Conservation (phyloP, 2,329 filamentous ascomycete species). For the Cryphonectria parasitica region DNA sequence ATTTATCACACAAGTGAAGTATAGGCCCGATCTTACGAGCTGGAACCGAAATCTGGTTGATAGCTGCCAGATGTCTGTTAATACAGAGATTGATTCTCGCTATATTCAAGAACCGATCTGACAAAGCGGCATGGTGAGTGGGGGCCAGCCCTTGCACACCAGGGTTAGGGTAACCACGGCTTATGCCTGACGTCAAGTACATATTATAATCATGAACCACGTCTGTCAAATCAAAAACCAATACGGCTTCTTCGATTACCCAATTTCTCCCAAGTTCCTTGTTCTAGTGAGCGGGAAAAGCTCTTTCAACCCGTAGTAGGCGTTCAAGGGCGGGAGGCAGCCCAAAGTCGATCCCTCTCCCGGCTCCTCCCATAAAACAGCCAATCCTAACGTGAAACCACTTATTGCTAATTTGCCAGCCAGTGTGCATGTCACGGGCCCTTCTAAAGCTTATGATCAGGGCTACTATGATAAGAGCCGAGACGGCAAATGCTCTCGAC, state of each 20-base stretch:
- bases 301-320: not conserved
- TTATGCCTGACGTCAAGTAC: not conserved
- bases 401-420: not conserved
- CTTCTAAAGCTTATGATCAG: not conserved
- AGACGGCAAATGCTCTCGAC: not conserved
- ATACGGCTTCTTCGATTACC: too few species aligned
- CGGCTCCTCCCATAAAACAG: not conserved
- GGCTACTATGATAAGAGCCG: not conserved
- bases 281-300: not conserved
- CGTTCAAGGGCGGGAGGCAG: not conserved
- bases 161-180: not conserved
- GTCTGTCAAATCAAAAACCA: not conserved
- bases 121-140: not conserved
- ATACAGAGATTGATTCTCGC: too few species aligned
- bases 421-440: not conserved
- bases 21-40: too few species aligned
- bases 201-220: not conserved
- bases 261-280: too few species aligned
- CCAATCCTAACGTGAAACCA: not conserved
- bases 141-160: too few species aligned
- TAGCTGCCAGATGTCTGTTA: too few species aligned
- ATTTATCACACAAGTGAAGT: too few species aligned
- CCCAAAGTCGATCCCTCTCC: not conserved
- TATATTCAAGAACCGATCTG: too few species aligned
- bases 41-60: too few species aligned